phyloP scores from a whole-genome alignment of 139 green algal species.

The Chlorella sp. region DNA sequence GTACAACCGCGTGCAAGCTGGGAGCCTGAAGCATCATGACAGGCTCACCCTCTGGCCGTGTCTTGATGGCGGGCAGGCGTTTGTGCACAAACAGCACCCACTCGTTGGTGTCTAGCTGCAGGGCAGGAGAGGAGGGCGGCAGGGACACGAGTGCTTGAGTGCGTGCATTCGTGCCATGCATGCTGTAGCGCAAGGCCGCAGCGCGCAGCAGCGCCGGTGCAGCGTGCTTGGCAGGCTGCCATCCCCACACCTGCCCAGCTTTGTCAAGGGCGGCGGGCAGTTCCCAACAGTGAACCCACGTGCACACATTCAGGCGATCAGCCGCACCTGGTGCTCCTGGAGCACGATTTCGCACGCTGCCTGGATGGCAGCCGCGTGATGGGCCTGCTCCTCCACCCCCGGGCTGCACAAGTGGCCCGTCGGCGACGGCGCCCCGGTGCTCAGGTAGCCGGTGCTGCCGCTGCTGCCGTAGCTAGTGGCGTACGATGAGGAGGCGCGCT shows the following conservation, averaged over 20 bases:
- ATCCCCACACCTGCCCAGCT: no score
- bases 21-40: no score
- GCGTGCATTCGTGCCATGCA: no score
- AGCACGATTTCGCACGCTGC: constrained; percentile 29
- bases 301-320: no score
- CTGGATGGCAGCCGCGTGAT: neutral
- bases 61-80: constrained; percentile 47
- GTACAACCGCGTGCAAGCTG: no score
- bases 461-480: neutral
- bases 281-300: neutral
- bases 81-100: constrained; percentile 50
- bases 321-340: constrained; percentile 28
- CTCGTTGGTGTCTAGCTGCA: constrained; percentile 30
- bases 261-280: no score
- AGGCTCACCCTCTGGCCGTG: constrained; percentile 18
- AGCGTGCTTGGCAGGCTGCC: no score
- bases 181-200: no score
- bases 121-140: neutral
- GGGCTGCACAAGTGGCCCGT: constrained; percentile 11
- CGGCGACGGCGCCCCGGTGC: constrained; percentile 7
- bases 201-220: no score
- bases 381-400: neutral
- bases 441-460: neutral
- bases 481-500: neutral
- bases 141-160: neutral